Evolutionary conservation across 148 eudicot genomes (phyloP), one percentile per base, ranked within the genome.

Genomic region (Vaccinium corymbosum): DNA sequence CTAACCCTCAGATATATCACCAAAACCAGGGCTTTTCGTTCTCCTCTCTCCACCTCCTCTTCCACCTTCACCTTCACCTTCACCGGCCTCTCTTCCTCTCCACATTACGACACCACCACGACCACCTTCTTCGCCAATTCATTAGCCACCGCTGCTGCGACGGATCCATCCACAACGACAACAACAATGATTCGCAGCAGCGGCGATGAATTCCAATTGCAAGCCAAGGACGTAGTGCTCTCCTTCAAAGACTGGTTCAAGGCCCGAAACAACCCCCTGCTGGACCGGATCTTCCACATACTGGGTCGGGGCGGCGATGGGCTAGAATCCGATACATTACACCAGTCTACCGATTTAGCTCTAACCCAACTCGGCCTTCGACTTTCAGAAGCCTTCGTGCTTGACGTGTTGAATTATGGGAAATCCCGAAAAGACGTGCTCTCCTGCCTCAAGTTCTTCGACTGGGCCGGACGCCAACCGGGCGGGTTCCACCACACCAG

Each of bases 381-480:
- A 5, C 88, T 94, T n/a, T 38, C 89, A 1, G 92, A 94, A 48
- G 0, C 78, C 1, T 79, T 92, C 4, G 91, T 93, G 4, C 84
- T 94, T 56, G 86, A 93, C 17, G 93, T 94, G 8, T 85, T 94
- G 80, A 66, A 66, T 7, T 91, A 91, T 80, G 81, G 85, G 17
- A 68, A 27, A 27, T 68, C 73, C 73, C 13, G 73, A 6, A 81
- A 86, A 8, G 91, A 96, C 77, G 89, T 91, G 46, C 88, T 94
- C 17, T 68, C 91, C 55, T 93, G 95, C 83, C 83, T 95, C 85
- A 93, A 90, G 82, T 95, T 95, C 86, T 95, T 95, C 78, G 98
- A 95, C 79, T 95, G 98, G 98, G 93, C 93, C 4, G 97, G 95
- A 10, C 89, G 91, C 51, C 98, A 94, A 32, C 86, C 82, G 0